Conservation (phyloP, 2,329 filamentous ascomycete genomes). For the Aspergillus versicolor region DNA sequence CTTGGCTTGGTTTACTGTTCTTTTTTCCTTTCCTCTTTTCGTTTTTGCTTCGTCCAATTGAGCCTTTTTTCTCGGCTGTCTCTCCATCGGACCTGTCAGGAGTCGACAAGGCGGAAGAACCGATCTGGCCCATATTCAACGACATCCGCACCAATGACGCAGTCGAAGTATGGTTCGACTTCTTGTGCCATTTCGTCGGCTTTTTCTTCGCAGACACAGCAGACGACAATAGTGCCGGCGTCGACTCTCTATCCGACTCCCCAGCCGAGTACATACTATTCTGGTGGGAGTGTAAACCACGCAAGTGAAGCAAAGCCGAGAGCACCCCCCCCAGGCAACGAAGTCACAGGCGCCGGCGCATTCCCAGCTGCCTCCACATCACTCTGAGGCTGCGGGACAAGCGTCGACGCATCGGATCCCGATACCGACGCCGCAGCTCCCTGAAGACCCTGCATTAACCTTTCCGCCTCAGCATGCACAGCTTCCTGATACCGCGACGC, state of each 20-base stretch:
- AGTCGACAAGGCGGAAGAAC: conserved; percentile 16
- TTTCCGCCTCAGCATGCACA: conserved; percentile 6
- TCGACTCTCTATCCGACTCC: conserved; percentile 30
- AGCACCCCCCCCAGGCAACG: conserved; percentile 9
- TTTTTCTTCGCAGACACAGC: conserved; percentile 38
- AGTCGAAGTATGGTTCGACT: conserved; percentile 33
- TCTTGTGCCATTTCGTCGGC: conserved; percentile 43
- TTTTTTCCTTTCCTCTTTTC: conserved; percentile 9
- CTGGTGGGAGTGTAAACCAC: not conserved
- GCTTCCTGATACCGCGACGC: not conserved
- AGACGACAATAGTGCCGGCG: conserved; percentile 27
- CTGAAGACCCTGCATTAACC: conserved; percentile 5
- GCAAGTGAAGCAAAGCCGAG: conserved; percentile 7
- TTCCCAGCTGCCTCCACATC: conserved; percentile 6
- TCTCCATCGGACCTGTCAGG: not conserved
- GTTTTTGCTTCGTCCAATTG: too few relatives aligned
- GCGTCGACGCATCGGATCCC: not conserved
- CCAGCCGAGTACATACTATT: conserved; percentile 4
- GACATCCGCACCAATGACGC: conserved; percentile 38
- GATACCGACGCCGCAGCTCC: not conserved
- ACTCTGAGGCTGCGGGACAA: not conserved
- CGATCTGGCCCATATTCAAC: conserved; percentile 33
- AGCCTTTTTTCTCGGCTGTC: too few relatives aligned
- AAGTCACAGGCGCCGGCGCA: not conserved
- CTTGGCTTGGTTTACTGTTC: conserved; percentile 44